These are phyloP conservation scores for Neurospora cerealis DNA, from an alignment of 495 filamentous ascomycete genomes.

Conservation along the genomic window DNA sequence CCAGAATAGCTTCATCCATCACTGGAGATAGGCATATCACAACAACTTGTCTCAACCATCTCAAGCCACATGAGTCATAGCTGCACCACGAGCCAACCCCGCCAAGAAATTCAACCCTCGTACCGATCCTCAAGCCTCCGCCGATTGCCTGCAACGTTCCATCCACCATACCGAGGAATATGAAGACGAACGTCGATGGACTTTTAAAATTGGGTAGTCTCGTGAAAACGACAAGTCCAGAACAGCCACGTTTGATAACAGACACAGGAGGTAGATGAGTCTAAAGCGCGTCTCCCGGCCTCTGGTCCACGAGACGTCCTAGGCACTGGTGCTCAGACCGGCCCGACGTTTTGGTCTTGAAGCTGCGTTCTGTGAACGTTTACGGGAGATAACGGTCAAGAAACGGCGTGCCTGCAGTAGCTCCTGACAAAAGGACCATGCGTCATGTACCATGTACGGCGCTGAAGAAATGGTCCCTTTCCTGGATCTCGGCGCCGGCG, in stretches of 20 bases:
- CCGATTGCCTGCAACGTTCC: neutral
- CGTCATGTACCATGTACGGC: neutral
- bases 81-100: neutral
- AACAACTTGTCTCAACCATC: neutral
- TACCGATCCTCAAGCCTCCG: neutral
- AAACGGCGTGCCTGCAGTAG: neutral
- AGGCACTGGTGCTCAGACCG: neutral
- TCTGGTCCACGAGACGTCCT: neutral
- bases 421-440: neutral
- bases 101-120: neutral
- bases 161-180: neutral
- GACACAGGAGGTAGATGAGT: neutral
- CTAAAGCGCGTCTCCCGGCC: neutral
- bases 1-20: neutral
- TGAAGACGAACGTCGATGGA: neutral
- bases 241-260: neutral
- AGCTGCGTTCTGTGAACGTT: neutral
- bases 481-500: neutral
- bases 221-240: neutral
- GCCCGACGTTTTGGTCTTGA: neutral
- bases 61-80: neutral
- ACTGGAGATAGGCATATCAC: neutral
- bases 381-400: neutral
- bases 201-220: neutral
- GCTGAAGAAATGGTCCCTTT: neutral